phyloP scores from a whole-genome alignment of 202 grass and related monocot species.

The Zizania palustris region DNA sequence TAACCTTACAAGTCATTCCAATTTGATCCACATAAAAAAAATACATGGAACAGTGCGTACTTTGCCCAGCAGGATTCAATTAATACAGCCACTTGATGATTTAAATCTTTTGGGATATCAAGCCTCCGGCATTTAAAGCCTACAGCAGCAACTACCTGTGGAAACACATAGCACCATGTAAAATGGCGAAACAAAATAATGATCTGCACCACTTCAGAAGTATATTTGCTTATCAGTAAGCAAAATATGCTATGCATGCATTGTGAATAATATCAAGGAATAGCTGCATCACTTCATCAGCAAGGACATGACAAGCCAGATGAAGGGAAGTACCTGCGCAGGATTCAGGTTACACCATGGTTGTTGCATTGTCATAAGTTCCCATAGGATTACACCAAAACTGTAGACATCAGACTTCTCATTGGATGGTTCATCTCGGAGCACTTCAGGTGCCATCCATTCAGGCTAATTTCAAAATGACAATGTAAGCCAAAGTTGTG shows the following conservation, averaged over 20 bases:
- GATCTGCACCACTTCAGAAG: slow-evolving; percentile 15
- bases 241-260: slow-evolving; percentile 14
- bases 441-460: slow-evolving; percentile 99
- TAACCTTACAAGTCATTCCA: not conserved
- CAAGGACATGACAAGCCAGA: not conserved
- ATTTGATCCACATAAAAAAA: slow-evolving; percentile 11
- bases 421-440: slow-evolving; percentile 93
- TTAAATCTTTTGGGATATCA: slow-evolving; percentile 79
- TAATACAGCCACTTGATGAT: slow-evolving; percentile 71
- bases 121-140: slow-evolving; percentile 93
- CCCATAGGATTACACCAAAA: slow-evolving; percentile 94
- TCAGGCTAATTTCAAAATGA: slow-evolving; percentile 70
- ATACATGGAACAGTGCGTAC: slow-evolving; percentile 51
- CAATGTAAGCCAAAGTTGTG: slow-evolving; percentile 27
- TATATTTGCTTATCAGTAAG: slow-evolving; percentile 9
- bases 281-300: slow-evolving; percentile 24
- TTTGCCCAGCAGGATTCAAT: slow-evolving; percentile 92
- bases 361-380: slow-evolving; percentile 95
- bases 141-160: slow-evolving; percentile 92
- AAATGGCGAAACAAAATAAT: not conserved
- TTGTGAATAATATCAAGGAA: slow-evolving; percentile 15
- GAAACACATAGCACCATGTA: not conserved
- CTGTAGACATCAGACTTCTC: slow-evolving; percentile 99
- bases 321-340: slow-evolving; percentile 64
- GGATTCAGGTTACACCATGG: slow-evolving; percentile 96